Conservation (phyloP, 495 filamentous ascomycete genomes). For the Penicillium goetzii region DNA sequence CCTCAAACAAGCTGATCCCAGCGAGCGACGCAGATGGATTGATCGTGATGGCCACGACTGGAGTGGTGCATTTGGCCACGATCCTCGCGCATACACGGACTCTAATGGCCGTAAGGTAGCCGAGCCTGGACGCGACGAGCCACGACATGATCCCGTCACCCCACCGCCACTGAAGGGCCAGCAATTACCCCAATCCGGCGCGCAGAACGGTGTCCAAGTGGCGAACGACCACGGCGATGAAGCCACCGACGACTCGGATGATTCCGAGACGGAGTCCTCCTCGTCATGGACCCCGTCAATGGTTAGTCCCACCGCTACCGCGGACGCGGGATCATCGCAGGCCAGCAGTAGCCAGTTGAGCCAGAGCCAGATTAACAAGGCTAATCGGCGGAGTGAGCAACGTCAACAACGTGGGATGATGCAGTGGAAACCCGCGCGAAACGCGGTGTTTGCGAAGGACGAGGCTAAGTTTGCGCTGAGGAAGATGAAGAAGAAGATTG, state of each 20-base stretch:
- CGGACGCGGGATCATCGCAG: constrained; percentile 20
- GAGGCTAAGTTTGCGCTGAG: constrained; percentile 53
- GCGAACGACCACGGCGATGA: constrained; percentile 14
- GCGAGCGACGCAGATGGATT: constrained; percentile 78
- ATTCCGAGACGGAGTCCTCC: constrained; percentile 15
- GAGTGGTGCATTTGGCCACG: constrained; percentile 81
- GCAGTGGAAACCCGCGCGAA: constrained; percentile 61
- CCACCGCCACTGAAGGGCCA: constrained; percentile 50
- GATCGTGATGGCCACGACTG: constrained; percentile 81
- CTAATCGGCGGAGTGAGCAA: constrained; percentile 52
- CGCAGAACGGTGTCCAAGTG: neutral
- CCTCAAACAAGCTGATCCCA: constrained; percentile 66
- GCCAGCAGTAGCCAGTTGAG: constrained; percentile 22
- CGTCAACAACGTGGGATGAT: constrained; percentile 56
- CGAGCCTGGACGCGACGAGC: constrained; percentile 57
- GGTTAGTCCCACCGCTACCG: constrained; percentile 14
- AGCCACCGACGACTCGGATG: constrained; percentile 20
- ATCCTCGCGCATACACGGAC: constrained; percentile 60
- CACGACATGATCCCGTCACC: constrained; percentile 60
- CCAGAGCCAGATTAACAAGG: constrained; percentile 33
- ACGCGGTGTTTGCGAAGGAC: constrained; percentile 55
- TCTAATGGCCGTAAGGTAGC: constrained; percentile 52
- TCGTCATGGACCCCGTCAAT: constrained; percentile 26
- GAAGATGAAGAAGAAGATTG: constrained; percentile 52
- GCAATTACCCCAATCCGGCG: constrained; percentile 7